Evolutionary conservation across 495 filamentous ascomycete species (phyloP).

Genomic region (Penicillium flavigenum): DNA sequence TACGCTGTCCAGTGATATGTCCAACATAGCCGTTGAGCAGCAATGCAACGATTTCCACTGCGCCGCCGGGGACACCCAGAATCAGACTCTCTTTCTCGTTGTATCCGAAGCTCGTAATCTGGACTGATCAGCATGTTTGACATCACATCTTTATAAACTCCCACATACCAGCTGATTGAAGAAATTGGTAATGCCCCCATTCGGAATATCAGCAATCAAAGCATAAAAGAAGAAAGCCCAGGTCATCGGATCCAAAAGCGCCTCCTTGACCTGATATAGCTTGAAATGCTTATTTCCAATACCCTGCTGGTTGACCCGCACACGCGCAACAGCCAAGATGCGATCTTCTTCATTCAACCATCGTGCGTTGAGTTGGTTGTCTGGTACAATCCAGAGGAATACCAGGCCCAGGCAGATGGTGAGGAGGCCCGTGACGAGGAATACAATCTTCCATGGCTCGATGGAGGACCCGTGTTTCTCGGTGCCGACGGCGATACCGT

Average conservation of each 20-base stretch:
- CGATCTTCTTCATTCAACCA: conserved; percentile 65
- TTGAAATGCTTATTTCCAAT: conserved; percentile 71
- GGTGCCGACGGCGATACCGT: conserved; percentile 62
- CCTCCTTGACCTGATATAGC: conserved; percentile 59
- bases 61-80: conserved; percentile 64
- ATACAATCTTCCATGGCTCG: conserved; percentile 66
- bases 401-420: conserved; percentile 56
- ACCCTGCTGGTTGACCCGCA: conserved; percentile 64
- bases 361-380: conserved; percentile 66
- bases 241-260: conserved; percentile 59
- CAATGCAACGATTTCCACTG: conserved; percentile 62
- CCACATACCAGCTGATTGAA: conserved; percentile 57
- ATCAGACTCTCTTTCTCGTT: conserved; percentile 62
- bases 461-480: conserved; percentile 52
- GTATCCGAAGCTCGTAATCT: conserved; percentile 48
- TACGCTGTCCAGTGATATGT: conserved; percentile 55
- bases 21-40: conserved; percentile 60
- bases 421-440: conserved; percentile 63
- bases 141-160: not conserved
- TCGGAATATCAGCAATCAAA: conserved; percentile 61
- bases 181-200: conserved; percentile 70
- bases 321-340: conserved; percentile 57
- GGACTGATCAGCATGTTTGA: not conserved
- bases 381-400: conserved; percentile 64
- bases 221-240: conserved; percentile 67